Base-by-base conservation (phyloP, 78 protist genomes). In the Mastigamoeba balamuthi region DNA sequence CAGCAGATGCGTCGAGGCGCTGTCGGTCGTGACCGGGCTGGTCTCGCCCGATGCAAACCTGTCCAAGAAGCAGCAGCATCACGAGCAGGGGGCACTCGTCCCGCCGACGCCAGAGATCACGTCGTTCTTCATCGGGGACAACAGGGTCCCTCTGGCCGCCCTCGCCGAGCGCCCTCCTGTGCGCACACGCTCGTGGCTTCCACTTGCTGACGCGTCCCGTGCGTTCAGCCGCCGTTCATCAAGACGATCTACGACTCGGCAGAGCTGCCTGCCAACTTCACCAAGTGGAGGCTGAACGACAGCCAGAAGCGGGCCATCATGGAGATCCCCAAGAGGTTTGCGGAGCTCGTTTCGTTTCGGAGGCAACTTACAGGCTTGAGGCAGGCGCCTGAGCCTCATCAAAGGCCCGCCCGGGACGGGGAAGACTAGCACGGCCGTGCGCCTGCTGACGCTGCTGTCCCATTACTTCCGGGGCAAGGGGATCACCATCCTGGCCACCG, bases 361-460 rank as follows among this genome's bases (percentile, higher is more conserved):
- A 48, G 58, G 58, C 58, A 17, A 48, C 58, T 48, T 48, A 48
- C 33, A 48, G 17, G 17, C 58, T 17, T 48, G n/a, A n/a, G n/a
- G 17, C 58, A 48, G 58, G 17, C 17, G 33, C 17, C 42, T 73
- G 8, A 40, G 65, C 4, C 43, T 73, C 8, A 48, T 73, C 25
- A 63, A 73, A 23, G 77, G 77, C 7, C 77, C 77, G 27, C 77
- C 77, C 38, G 77, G 77, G 10, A 73, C 77, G 23, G 77, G 77
- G 6, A 73, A 73, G 42, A 73, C 77, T 4, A 1, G 1, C 25
- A 73, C 69, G 10, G 77, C 77, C 38, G n/a, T 72, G 5, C 53
- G 7, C 17, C 58, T 48, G 17, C 17, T 48, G 58, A 48, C 33
- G 64, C 52, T 72, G 40, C 29, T 44, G 30, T 3, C 7, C 39